Evolutionary conservation across 768 basidiomycete species (phyloP).

Genomic region (Termitomyces sp.): DNA sequence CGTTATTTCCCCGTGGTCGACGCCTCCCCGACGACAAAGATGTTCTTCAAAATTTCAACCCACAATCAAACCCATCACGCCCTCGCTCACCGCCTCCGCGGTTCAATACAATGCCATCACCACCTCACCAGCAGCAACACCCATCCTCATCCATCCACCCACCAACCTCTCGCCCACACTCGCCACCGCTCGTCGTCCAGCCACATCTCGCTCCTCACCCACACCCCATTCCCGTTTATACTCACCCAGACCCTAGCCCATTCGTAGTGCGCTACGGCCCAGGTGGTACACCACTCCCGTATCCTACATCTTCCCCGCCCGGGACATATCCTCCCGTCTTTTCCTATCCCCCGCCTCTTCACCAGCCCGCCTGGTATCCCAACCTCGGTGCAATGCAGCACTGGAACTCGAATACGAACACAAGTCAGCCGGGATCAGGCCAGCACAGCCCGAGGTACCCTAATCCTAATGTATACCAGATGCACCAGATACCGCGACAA

Average conservation of each 20-base stretch:
- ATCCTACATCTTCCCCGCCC: neutral
- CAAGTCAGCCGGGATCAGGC: neutral
- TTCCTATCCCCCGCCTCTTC: neutral
- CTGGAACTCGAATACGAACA: neutral
- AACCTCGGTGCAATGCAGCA: conserved; percentile 19
- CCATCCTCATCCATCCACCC: neutral
- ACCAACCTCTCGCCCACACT: neutral
- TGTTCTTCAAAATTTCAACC: conserved; percentile 14
- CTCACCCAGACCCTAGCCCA: neutral
- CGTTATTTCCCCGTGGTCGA: conserved; percentile 38
- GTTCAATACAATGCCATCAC: neutral
- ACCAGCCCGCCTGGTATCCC: conserved; percentile 11
- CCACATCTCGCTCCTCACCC: conserved; percentile 19
- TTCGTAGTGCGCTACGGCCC: conserved; percentile 3
- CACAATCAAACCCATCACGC: neutral
- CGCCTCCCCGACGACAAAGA: conserved; percentile 38
- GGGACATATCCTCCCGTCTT: neutral
- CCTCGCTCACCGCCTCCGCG: neutral
- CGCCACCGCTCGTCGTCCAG: conserved; percentile 13
- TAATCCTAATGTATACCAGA: neutral
- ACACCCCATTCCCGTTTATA: conserved; percentile 7
- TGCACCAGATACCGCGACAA: neutral
- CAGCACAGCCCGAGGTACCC: neutral
- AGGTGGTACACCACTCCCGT: conserved; percentile 1
- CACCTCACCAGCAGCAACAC: neutral